Evolutionary conservation across 2,329 filamentous ascomycete species (phyloP), one percentile per base, ranked within the genome.

Genomic region (Phaeosphaeria sp.): DNA sequence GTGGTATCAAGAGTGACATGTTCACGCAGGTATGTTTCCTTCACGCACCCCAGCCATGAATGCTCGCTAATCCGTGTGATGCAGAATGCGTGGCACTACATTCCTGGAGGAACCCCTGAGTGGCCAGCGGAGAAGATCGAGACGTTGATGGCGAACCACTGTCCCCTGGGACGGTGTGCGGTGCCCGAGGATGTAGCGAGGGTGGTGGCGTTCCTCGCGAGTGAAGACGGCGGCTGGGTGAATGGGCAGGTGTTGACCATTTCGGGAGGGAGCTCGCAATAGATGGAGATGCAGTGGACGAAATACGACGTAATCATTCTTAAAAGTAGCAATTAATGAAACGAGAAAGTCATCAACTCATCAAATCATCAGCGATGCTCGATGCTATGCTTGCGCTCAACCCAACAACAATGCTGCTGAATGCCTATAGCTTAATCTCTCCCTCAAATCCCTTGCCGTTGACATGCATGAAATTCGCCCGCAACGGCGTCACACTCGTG

Each of bases 381-480:
- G 6, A 21, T 44, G 9, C n/a, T n/a, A n/a, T n/a, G n/a, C n/a
- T n/a, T n/a, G n/a, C n/a, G n/a, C n/a, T n/a, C n/a, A n/a, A n/a
- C n/a, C n/a, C n/a, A n/a, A n/a, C n/a, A n/a, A n/a, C n/a, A n/a
- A n/a, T 21, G 4, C 18, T 39, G 20, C 9, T 7, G 18, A 25
- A 11, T 9, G 4, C 41, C 17, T 42, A 53, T 41, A 75, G 51
- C 58, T 69, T 69, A 27, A 77, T 74, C 58, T 76, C 74, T 1
- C 73, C 74, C 41, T 68, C 56, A 27, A 71, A 36, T 36, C 67
- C 5, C 67, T 67, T 18, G 61, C 60, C 10, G n/a, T n/a, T n/a
- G n/a, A 69, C 68, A 58, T 94, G 92, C 86, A 91, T 93, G 77
- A 97, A 99, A 77, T 97, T 97, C 43, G 94, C 93, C 77, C 91